A percentile compares a stretch with the other conserved stretches of the same genome.
Evolutionary conservation across 768 basidiomycete genomes (phyloP).

Genomic region (Trametes sanguinea): DNA sequence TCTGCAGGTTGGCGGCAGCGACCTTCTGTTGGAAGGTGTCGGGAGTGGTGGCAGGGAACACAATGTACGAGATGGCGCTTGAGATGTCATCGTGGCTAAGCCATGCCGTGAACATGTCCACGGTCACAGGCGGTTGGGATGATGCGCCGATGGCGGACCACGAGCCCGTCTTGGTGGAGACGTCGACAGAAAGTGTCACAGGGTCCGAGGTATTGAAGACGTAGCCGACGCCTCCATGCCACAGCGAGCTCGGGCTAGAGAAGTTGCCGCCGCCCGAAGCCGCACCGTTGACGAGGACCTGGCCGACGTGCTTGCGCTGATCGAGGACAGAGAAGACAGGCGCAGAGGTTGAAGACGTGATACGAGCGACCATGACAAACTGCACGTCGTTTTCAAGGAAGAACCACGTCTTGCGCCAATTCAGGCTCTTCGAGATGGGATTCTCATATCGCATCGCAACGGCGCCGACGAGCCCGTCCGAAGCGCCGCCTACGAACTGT

Average conservation of each 20-base stretch:
- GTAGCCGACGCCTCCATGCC: conserved; percentile 66
- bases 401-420: conserved; percentile 70
- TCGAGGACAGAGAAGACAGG: conserved; percentile 64
- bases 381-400: conserved; percentile 63
- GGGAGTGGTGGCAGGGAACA: conserved; percentile 49
- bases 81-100: conserved; percentile 42
- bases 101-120: conserved; percentile 63
- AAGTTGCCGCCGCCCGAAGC: conserved; percentile 26
- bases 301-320: conserved; percentile 48
- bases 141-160: conserved; percentile 67
- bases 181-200: conserved; percentile 38
- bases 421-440: conserved; percentile 51
- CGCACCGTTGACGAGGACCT: conserved; percentile 44
- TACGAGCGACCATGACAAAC: conserved; percentile 56
- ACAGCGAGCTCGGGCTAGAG: conserved; percentile 43
- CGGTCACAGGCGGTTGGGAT: conserved; percentile 50
- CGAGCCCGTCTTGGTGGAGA: conserved; percentile 50
- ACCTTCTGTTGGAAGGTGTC: conserved; percentile 42
- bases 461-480: conserved; percentile 54
- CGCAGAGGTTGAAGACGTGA: conserved; percentile 47
- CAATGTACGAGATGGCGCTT: conserved; percentile 47
- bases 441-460: conserved; percentile 66
- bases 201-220: conserved; percentile 40
- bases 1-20: conserved; percentile 35
- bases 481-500: conserved; percentile 63